These are phyloP conservation scores for Tuber calosporum DNA, from an alignment of 495 filamentous ascomycete genomes.

Conservation along the genomic window DNA sequence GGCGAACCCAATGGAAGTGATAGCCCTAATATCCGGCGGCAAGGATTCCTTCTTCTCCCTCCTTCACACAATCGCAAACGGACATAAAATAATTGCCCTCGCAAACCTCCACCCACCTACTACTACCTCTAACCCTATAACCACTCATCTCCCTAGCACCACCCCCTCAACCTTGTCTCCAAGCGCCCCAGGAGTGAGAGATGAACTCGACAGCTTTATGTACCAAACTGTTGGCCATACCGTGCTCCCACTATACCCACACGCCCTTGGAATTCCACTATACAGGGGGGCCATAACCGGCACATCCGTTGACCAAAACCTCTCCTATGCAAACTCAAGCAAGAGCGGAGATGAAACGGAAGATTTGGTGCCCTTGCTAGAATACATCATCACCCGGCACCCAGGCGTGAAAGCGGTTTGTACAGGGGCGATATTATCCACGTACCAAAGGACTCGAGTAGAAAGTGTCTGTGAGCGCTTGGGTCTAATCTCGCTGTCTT, in stretches of 20 bases:
- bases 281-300: slow-evolving; percentile 70
- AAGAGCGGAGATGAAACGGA: slow-evolving; percentile 70
- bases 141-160: slow-evolving; percentile 13
- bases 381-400: slow-evolving; percentile 54
- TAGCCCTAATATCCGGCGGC: slow-evolving; percentile 88
- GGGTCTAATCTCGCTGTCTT: slow-evolving; percentile 70
- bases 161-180: slow-evolving; percentile 9
- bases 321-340: slow-evolving; percentile 48
- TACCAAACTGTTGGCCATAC: slow-evolving; percentile 94
- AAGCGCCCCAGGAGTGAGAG: slow-evolving; percentile 22
- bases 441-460: slow-evolving; percentile 89
- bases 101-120: slow-evolving; percentile 74
- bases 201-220: slow-evolving; percentile 88
- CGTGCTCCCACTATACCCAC: slow-evolving; percentile 75
- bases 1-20: slow-evolving; percentile 51
- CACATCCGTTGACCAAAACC: slow-evolving; percentile 56
- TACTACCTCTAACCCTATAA: slow-evolving; percentile 8
- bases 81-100: slow-evolving; percentile 76
- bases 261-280: slow-evolving; percentile 68
- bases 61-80: slow-evolving; percentile 78
- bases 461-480: slow-evolving; percentile 78
- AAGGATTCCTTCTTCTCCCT: slow-evolving; percentile 95
- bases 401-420: slow-evolving; percentile 77
- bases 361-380: slow-evolving; percentile 66
- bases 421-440: slow-evolving; percentile 85